These are phyloP conservation scores for Senna tora DNA, from an alignment of 306 rosid genomes.

Conservation along the genomic window DNA sequence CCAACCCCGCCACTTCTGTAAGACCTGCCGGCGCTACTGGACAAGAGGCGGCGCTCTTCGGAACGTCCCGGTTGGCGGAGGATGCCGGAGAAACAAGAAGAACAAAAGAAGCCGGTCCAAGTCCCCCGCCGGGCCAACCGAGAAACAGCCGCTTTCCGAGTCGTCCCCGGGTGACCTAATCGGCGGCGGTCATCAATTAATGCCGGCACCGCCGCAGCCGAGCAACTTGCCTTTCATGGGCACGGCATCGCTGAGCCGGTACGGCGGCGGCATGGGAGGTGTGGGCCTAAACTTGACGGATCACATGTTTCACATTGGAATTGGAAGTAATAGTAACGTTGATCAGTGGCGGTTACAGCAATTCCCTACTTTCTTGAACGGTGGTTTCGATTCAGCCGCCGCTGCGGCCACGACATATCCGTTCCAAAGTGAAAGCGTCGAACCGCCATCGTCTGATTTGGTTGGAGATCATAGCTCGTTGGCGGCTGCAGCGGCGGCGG, in stretches of 20 bases:
- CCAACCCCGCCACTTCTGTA: constrained; percentile 86
- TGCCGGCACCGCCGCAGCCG: constrained; percentile 32
- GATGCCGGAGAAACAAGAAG: constrained; percentile 75
- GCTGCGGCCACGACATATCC: too few species aligned
- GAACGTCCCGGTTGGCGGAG: constrained; percentile 82
- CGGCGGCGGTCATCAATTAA: constrained; percentile 31
- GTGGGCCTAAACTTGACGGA: constrained; percentile 53
- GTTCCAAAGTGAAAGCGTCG: constrained; percentile 18
- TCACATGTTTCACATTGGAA: constrained; percentile 44
- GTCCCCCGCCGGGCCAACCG: constrained; percentile 49
- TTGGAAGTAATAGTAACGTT: constrained; percentile 14
- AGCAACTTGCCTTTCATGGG: constrained; percentile 49
- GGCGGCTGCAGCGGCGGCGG: neutral
- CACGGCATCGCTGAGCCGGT: constrained; percentile 50
- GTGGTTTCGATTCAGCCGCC: constrained; percentile 39
- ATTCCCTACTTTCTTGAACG: constrained; percentile 47
- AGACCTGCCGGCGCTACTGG: constrained; percentile 82
- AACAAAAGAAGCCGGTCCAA: constrained; percentile 53
- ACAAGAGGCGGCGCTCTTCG: constrained; percentile 74
- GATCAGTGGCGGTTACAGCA: constrained; percentile 57
- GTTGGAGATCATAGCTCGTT: constrained; percentile 19
- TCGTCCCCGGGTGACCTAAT: constrained; percentile 37
- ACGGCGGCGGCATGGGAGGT: constrained; percentile 47
- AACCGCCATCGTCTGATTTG: constrained; percentile 16
- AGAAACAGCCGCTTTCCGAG: constrained; percentile 30